Evolutionary conservation across 306 rosid genomes (phyloP).

Genomic region (Crotalaria pallida): DNA sequence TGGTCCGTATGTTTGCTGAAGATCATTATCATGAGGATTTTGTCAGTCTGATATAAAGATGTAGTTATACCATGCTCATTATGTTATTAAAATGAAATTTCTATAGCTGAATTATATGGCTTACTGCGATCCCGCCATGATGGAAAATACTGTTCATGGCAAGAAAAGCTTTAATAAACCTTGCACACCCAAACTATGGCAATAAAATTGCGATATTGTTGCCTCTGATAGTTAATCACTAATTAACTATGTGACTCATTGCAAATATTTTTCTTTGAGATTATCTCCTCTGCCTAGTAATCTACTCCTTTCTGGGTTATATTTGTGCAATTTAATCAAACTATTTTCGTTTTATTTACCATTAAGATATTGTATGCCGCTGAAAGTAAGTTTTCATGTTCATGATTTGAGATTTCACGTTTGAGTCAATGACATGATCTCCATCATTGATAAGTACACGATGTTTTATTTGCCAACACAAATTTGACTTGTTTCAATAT

Average conservation of each 20-base stretch:
- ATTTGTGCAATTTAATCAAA: conserved; percentile 1
- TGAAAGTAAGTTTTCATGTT: neutral
- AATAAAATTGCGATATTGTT: no score
- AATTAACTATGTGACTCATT: neutral
- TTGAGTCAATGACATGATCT: neutral
- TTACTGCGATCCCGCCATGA: neutral
- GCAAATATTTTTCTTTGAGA: neutral
- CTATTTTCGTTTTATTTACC: neutral
- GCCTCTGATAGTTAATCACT: neutral
- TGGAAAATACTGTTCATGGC: neutral
- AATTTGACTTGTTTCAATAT: conserved; percentile 3
- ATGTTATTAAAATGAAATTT: neutral
- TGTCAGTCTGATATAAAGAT: neutral
- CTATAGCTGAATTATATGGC: neutral
- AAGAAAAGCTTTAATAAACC: neutral
- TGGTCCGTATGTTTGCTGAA: neutral
- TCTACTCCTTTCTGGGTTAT: conserved; percentile 7
- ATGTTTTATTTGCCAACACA: neutral
- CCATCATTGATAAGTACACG: neutral
- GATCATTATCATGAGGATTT: neutral
- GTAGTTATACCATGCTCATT: neutral
- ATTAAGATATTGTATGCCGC: neutral
- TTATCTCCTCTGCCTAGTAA: neutral
- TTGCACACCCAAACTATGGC: neutral
- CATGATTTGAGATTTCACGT: neutral